Evolutionary conservation across 139 green algal genomes (phyloP), one percentile per base, ranked within the genome.

Genomic region (Coelastrella sp.): DNA sequence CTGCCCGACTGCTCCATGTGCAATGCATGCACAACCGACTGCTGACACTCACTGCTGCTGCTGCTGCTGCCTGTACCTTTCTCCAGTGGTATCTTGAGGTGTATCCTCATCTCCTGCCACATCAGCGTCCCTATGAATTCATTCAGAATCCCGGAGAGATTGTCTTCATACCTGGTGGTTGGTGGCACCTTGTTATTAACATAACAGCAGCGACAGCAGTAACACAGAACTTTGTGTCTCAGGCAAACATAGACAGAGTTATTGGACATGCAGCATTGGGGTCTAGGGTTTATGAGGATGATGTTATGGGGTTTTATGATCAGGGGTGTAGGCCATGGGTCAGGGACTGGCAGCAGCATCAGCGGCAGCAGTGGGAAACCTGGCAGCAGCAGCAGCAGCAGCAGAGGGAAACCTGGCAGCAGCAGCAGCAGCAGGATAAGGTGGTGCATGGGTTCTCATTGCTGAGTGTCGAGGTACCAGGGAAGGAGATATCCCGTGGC

Each of bases 121-220:
- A 83, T 9, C 75, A 83, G 53, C 53, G 75, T 3, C 75, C 75
- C 6, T 53, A 43, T 4, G 75, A 83, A 35, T 83, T 83, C 53
- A 37, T 21, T 35, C 75, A 83, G 35, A 34, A 72, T 34, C 53
- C 75, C 13, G 96, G 96, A 0, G 96, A 98, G 80, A 51, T 96
- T 53, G 85, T 98, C 50, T 98, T 96, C 85, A 91, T 98, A 38
- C 96, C 96, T 0, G 81, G 90, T 5, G 95, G 94, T 71, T 98
- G 96, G 96, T 98, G 95, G 95, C 96, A 98, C 89, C 79, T 92
- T 38, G 95, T 89, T 19, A 63, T 98, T 21, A 98, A 98, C 87
- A 86, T 98, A 15, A 90, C 94, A 78, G 89, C 96, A 35, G 93
- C 73, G 0, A 82, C 93, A 30, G 95, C 95, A 3, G 73, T 98